Percentiles rank a stretch among this genome's conserved stretches.
phyloP scores from a whole-genome alignment of 169 alveolate species.

The Plasmodium blacklocki region DNA sequence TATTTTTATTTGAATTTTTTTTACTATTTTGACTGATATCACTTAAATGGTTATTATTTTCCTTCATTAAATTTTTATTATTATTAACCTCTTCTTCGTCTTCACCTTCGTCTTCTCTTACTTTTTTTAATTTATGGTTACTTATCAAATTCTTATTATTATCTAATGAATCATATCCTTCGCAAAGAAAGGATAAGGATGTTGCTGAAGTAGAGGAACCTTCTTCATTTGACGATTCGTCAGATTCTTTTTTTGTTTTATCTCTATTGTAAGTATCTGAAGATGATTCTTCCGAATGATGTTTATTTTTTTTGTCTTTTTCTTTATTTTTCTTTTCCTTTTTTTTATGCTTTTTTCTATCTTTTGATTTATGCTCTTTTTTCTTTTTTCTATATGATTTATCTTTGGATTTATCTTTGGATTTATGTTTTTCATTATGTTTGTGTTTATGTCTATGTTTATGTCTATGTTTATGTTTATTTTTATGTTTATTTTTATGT shows the following conservation, averaged over 20 bases:
- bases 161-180: conserved; percentile 47
- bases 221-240: background rate
- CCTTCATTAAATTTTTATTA: too few relatives aligned
- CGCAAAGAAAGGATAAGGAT: conserved; percentile 57
- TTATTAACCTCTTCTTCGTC: background rate
- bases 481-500: background rate
- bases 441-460: too few relatives aligned
- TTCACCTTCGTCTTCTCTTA: background rate
- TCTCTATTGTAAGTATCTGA: background rate
- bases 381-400: conserved; percentile 2
- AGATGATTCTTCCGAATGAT: background rate
- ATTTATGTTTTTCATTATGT: conserved; percentile 1
- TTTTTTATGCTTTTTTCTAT: conserved; percentile 6
- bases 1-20: background rate
- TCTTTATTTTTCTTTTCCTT: conserved; percentile 9
- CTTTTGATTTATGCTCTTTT: conserved; percentile 9
- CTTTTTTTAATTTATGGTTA: background rate
- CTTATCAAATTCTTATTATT: background rate
- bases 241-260: conserved; percentile 11
- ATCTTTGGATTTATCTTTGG: background rate
- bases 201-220: conserved; percentile 24
- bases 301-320: conserved; percentile 19
- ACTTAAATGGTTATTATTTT: too few relatives aligned
- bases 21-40: too few relatives aligned
- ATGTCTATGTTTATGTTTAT: too few relatives aligned